Evolutionary conservation across 345 rosid genomes (phyloP), one percentile per base, ranked within the genome.

Genomic region (Lepidium aucheri): DNA sequence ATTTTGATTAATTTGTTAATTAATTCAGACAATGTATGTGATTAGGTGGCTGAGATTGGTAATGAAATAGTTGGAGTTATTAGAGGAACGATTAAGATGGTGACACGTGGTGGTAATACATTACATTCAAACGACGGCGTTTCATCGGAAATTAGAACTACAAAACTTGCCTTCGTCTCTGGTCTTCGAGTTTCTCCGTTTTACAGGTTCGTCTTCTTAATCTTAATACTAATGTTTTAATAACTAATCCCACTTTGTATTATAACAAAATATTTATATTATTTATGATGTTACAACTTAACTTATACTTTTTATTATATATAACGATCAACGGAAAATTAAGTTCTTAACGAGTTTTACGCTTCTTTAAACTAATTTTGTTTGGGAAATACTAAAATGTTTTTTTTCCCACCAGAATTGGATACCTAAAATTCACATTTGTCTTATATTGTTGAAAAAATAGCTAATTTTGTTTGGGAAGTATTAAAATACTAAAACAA

Each of bases 161-260:
- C 99, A 52, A 88, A 91, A 73, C 78, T 83, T 34, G 99, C 96
- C 46, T 89, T 91, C 68, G 85, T 95, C 51, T 63, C 93, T 47
- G 97, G 99, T 71, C 96, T 91, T 6, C 87, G 99, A 0, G 94
- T 95, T 75, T 91, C 97, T 35, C 91, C 97, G 38, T 74, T 82
- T 67, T 86, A 84, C 85, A 74, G 99, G 99, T 87, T 68, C n/a
- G n/a, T n/a, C n/a, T n/a, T n/a, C 5, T 2, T n/a, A 7, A 40
- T 11, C 7, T 42, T 0, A 12, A 42, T 61, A 8, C 9, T 35
- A 0, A 0, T 3, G 7, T 58, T n/a, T 66, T 13, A 39, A 20
- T 45, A 15, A 15, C 16, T 7, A 41, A n/a, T 30, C 14, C 14
- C 7, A 39, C 7, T 28, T 28, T 28, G 6, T 28, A 28, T 9